phyloP scores from a whole-genome alignment of 371 early-diverging fungal genomes.

The Apophysomyces elegans region DNA sequence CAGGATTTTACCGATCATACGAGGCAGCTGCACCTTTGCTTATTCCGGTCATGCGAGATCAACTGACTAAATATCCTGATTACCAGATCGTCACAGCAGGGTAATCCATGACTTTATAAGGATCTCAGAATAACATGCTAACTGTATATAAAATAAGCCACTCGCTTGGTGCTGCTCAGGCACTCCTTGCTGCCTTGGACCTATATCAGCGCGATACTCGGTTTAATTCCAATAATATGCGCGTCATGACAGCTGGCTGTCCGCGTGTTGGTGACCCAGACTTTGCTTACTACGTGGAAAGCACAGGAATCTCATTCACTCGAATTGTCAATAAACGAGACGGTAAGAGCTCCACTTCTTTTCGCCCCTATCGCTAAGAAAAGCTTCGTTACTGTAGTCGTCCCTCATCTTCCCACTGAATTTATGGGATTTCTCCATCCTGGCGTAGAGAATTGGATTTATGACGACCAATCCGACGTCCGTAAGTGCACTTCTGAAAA shows the following conservation, averaged over 20 bases:
- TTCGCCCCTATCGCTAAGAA: neutral
- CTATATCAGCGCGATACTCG: slow-evolving; percentile 19
- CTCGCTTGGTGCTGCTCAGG: slow-evolving; percentile 18
- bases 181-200: slow-evolving; percentile 18
- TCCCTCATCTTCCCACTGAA: slow-evolving; percentile 26
- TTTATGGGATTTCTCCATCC: slow-evolving; percentile 28
- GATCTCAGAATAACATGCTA: neutral
- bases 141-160: slow-evolving; percentile 5
- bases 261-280: slow-evolving; percentile 25
- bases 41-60: slow-evolving; percentile 10
- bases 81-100: slow-evolving; percentile 17
- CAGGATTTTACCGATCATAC: slow-evolving; percentile 21
- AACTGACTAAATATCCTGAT: slow-evolving; percentile 14
- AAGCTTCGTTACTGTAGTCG: slow-evolving; percentile 8
- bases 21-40: slow-evolving; percentile 15
- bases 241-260: slow-evolving; percentile 20
- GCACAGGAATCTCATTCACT: slow-evolving; percentile 20
- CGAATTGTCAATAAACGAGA: slow-evolving; percentile 27
- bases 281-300: slow-evolving; percentile 29
- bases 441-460: slow-evolving; percentile 29
- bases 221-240: slow-evolving; percentile 13
- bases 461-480: neutral
- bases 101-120: neutral
- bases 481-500: neutral
- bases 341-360: slow-evolving; percentile 4